Evolutionary conservation across 805 yeast genomes (phyloP), one percentile per base, ranked within the genome.

Genomic region (Ogataea trehaloabstinens): DNA sequence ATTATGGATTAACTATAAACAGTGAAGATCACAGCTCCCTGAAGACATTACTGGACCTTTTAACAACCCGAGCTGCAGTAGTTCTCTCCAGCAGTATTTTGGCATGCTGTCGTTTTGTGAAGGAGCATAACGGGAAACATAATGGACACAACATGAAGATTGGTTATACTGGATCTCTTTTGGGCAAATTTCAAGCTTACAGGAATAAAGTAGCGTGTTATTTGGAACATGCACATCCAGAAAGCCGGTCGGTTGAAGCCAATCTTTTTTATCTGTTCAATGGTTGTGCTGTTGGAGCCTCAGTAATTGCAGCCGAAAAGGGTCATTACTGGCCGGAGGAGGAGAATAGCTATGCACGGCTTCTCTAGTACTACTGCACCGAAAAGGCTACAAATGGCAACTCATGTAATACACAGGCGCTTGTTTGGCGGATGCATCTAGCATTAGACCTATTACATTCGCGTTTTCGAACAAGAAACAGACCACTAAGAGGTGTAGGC

Each of bases 141-240:
- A 15, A 34, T 7, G 24, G 19, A 4, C 16, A 20, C 8, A 36
- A 49, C 21, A 45, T 71, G 20, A 55, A 54, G 4, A 67, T 77
- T 16, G 71, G 75, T 8, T 77, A 62, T 47, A 74, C 74, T 19
- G 83, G 83, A 1, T 70, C 78, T 1, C 71, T 77, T 31, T 55
- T 78, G 38, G 55, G 59, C n/a, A 61, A 71, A 46, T 76, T 75
- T 46, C 42, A 53, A 22, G 42, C 49, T 12, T 72, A 72, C 49
- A 54, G 76, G 37, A 41, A 40, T 35, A 45, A 61, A 47, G 62
- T 63, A 18, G 51, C 55, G 24, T 49, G 62, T 46, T 18, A 34
- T n/a, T 30, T 57, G 13, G 42, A 41, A 20, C 19, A 17, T 8
- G 30, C 30, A 8, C 8, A 8, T 12, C 8, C 8, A 8, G 12